Conservation (phyloP, 192 early-diverging fungal species). For the Mortierella antarctica region DNA sequence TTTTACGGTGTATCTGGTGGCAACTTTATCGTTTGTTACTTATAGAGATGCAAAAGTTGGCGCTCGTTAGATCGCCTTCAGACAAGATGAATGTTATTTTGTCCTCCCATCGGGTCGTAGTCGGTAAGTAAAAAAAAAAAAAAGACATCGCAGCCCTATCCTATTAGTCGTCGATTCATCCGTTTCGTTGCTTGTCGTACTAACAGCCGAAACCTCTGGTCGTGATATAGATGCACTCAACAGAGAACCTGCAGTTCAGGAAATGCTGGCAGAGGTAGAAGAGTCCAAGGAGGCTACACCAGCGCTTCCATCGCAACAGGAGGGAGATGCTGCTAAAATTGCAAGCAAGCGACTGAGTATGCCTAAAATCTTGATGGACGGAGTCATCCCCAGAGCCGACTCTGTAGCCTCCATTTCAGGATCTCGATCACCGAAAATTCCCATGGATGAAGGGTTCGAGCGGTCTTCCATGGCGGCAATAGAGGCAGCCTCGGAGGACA, state of each 20-base stretch:
- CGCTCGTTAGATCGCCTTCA: slow-evolving; percentile 47
- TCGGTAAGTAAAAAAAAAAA: slow-evolving; percentile 35
- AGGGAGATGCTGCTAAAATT: not conserved
- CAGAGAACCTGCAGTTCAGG: slow-evolving; percentile 41
- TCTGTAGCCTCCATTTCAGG: not conserved
- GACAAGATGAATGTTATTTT: slow-evolving; percentile 59
- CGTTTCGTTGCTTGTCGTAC: not conserved
- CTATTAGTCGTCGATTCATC: not conserved
- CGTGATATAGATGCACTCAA: slow-evolving; percentile 25
- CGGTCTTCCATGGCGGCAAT: not conserved
- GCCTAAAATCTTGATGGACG: slow-evolving; percentile 43
- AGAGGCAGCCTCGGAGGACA: not conserved
- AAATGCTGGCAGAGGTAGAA: slow-evolving; percentile 18
- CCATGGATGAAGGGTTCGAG: slow-evolving; percentile 45
- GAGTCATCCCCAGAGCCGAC: slow-evolving; percentile 10
- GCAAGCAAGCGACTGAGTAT: slow-evolving; percentile 17
- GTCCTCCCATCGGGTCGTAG: slow-evolving; percentile 54
- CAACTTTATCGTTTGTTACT: not conserved
- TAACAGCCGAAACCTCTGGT: not conserved
- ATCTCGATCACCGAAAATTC: slow-evolving; percentile 18
- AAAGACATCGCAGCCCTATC: not conserved
- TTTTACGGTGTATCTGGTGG: not conserved
- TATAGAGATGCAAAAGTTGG: slow-evolving; percentile 56
- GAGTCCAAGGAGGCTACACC: not conserved
- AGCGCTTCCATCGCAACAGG: not conserved